These are phyloP conservation scores for Porphyrellus cyaneotinctus DNA, from an alignment of 768 basidiomycete genomes.

Conservation along the genomic window DNA sequence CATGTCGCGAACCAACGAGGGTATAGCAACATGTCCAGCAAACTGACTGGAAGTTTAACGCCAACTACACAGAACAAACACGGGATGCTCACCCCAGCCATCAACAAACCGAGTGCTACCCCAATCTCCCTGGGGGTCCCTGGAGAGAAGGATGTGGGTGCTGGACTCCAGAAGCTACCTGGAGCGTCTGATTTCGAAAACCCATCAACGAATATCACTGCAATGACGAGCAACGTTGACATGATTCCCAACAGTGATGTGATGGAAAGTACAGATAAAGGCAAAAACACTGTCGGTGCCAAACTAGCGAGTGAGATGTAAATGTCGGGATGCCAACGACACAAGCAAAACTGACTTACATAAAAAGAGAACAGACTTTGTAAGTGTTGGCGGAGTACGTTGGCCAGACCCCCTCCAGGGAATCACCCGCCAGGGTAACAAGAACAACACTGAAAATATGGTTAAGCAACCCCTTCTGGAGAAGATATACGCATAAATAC, in stretches of 20 bases:
- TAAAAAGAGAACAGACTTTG: slow-evolving; percentile 66
- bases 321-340: background rate
- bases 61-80: background rate
- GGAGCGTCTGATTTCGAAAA: slow-evolving; percentile 65
- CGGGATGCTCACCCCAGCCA: slow-evolving; percentile 69
- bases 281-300: slow-evolving; percentile 81
- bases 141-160: slow-evolving; percentile 59
- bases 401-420: slow-evolving; percentile 70
- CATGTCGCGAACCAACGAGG: slow-evolving; percentile 90
- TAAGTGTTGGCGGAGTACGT: slow-evolving; percentile 62
- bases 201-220: slow-evolving; percentile 81
- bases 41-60: slow-evolving; percentile 44
- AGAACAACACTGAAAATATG: slow-evolving; percentile 60
- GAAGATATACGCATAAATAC: slow-evolving; percentile 34
- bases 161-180: slow-evolving; percentile 77
- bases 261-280: slow-evolving; percentile 81
- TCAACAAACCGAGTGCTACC: slow-evolving; percentile 82
- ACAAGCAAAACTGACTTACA: slow-evolving; percentile 45
- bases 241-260: slow-evolving; percentile 83
- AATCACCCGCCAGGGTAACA: slow-evolving; percentile 88
- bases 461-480: background rate
- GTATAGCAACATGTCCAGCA: slow-evolving; percentile 89
- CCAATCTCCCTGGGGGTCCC: slow-evolving; percentile 57
- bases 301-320: slow-evolving; percentile 44
- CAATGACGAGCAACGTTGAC: slow-evolving; percentile 70